These are phyloP conservation scores for Mixia osmundae DNA, from an alignment of 1,284 basidiomycete genomes.

Conservation along the genomic window DNA sequence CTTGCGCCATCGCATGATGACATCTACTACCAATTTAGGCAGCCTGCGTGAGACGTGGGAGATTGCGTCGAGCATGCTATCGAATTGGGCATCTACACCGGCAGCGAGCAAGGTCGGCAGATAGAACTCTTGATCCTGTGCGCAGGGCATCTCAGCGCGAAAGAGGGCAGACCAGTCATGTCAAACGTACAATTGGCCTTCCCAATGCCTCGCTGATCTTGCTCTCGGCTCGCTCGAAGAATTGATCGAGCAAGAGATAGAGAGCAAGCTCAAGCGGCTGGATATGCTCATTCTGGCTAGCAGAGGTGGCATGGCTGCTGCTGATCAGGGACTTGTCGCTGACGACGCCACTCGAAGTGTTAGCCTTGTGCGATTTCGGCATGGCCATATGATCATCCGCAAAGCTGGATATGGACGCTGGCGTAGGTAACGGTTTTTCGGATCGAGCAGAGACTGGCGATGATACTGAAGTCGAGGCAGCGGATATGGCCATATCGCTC, in stretches of 20 bases:
- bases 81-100: slow-evolving; percentile 48
- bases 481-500: too few species aligned
- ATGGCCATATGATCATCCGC: too few species aligned
- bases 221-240: slow-evolving; percentile 9
- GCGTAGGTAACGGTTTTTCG: too few species aligned
- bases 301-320: too few species aligned
- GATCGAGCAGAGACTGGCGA: too few species aligned
- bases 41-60: slow-evolving; percentile 67
- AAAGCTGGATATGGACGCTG: too few species aligned
- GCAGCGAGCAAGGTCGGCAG: slow-evolving; percentile 35
- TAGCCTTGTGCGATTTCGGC: too few species aligned
- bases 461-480: too few species aligned
- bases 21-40: slow-evolving; percentile 60
- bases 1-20: slow-evolving; percentile 65
- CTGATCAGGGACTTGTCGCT: too few species aligned
- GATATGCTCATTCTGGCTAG: too few species aligned
- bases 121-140: slow-evolving; percentile 7
- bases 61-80: slow-evolving; percentile 53
- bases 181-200: slow-evolving; percentile 7
- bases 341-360: too few species aligned
- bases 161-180: background rate
- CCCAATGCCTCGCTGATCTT: slow-evolving; percentile 7
- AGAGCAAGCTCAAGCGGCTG: slow-evolving; percentile 7
- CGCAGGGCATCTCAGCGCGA: too few species aligned
- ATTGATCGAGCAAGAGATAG: slow-evolving; percentile 8